phyloP scores from a whole-genome alignment of 2,329 filamentous ascomycete genomes.

The Monosporascus ibericus region DNA sequence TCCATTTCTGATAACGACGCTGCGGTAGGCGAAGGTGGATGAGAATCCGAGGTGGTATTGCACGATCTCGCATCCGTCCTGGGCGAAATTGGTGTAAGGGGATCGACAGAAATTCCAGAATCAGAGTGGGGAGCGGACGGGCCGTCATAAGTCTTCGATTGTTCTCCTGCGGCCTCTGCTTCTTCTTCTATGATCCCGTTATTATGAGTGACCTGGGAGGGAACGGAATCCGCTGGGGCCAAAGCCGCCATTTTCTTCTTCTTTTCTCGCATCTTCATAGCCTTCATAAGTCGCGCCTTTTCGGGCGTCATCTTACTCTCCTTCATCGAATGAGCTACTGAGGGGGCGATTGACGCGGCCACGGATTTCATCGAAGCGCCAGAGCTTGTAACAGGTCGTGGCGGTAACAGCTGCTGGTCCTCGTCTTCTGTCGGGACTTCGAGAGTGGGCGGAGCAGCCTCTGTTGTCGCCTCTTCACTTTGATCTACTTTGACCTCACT shows the following conservation, averaged over 20 bases:
- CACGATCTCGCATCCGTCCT: constrained; percentile 40
- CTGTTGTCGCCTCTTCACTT: constrained; percentile 30
- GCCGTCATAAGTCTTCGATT: constrained; percentile 16
- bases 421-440: constrained; percentile 20
- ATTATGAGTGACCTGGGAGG: constrained; percentile 18
- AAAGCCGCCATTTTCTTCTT: constrained; percentile 48
- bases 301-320: constrained; percentile 68
- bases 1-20: constrained; percentile 46
- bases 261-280: constrained; percentile 81
- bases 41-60: constrained; percentile 48
- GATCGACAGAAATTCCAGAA: constrained; percentile 50
- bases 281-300: constrained; percentile 89
- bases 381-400: constrained; percentile 39
- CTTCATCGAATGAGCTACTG: constrained; percentile 25
- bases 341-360: constrained; percentile 36
- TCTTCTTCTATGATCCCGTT: constrained; percentile 15
- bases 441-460: constrained; percentile 30
- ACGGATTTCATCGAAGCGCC: constrained; percentile 37
- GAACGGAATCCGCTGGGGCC: constrained; percentile 17
- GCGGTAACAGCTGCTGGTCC: constrained; percentile 27
- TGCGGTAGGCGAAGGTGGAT: constrained; percentile 49
- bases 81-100: constrained; percentile 27
- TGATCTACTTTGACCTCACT: constrained; percentile 23
- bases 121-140: constrained; percentile 42
- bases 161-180: constrained; percentile 18